Base-by-base conservation (phyloP, 2,329 filamentous ascomycete genomes). In the Myriosclerotinia curreyana region DNA sequence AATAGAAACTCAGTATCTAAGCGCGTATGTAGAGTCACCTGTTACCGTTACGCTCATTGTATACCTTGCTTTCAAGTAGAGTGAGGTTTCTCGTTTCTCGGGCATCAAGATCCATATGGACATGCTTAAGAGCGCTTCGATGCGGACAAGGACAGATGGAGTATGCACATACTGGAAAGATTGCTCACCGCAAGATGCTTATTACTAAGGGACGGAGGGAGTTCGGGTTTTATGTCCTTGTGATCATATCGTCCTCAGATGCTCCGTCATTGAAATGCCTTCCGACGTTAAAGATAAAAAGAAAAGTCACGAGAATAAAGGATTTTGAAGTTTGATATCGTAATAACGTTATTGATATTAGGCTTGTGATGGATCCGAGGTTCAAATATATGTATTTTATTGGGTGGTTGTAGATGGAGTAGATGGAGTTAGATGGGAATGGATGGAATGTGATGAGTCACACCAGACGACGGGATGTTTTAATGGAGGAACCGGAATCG, bases 21-120 rank as follows among this genome's bases (percentile, higher is more conserved):
- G 61, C 53, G 61, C 61, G 61, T 34, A 63, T 53, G 61, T 62
- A 54, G 40, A 62, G 60, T 62, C 51, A 62, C 44, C 61, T 59
- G 61, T 50, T 50, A 5, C n/a, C 25, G 55, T 36, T 48, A 55
- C 22, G 22, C 42, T 59, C 42, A 50, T 15, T 49, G 15, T 38
- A 48, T 51, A 25, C 36, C 34, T 58, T 62, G 40, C 44, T 62
- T 44, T 40, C n/a, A n/a, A n/a, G 20, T 55, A 46, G 11, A 36
- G 40, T 22, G 31, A 55, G 36, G 8, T 28, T 40, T 48, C 42
- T 55, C 38, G 8, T 28, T 40, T 48, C 42, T 55, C 38, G 44
- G 42, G 60, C 53, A 62, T 42, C 46, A 48, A 56, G 34, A 44
- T 50, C 15, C 14, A 53, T 17, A 49, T 36, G 42, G 34, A 50